Evolutionary conservation across 768 basidiomycete species (phyloP).

Genomic region (Hypsizygus marmoreus): DNA sequence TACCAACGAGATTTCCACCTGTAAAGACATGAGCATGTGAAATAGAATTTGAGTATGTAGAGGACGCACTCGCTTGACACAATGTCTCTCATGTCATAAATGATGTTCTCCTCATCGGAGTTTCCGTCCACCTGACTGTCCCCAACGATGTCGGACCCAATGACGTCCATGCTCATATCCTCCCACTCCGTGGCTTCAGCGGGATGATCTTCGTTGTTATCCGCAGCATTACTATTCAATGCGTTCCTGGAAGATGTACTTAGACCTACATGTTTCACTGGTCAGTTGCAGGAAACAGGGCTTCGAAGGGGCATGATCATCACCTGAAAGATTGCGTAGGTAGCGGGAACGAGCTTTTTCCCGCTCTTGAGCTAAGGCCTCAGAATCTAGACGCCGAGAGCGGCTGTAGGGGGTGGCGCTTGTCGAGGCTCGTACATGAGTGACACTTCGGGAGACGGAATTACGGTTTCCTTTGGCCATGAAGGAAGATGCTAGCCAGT

Average conservation of each 20-base stretch:
- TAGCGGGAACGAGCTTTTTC: not conserved
- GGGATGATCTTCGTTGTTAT: not conserved
- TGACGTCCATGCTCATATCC: not conserved
- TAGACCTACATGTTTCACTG: not conserved
- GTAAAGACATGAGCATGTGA: not conserved
- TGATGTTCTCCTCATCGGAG: not conserved
- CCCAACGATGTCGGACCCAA: not conserved
- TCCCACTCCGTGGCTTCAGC: not conserved
- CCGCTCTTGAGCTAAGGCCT: constrained; percentile 2
- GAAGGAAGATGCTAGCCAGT: too few relatives aligned
- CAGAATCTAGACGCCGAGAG: not conserved
- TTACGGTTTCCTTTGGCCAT: too few relatives aligned
- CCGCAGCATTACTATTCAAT: not conserved
- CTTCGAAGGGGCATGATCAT: not conserved
- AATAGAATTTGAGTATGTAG: not conserved
- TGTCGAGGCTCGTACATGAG: not conserved
- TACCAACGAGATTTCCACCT: constrained; percentile 8
- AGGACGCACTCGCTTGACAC: not conserved
- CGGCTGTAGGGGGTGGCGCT: not conserved
- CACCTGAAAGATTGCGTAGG: not conserved
- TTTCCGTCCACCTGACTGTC: not conserved
- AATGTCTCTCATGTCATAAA: not conserved
- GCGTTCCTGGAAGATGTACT: not conserved
- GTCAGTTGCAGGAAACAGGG: not conserved
- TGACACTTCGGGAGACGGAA: not conserved